Conservation (phyloP, 2,329 filamentous ascomycete genomes). For the Trichoderma arundinaceum region DNA sequence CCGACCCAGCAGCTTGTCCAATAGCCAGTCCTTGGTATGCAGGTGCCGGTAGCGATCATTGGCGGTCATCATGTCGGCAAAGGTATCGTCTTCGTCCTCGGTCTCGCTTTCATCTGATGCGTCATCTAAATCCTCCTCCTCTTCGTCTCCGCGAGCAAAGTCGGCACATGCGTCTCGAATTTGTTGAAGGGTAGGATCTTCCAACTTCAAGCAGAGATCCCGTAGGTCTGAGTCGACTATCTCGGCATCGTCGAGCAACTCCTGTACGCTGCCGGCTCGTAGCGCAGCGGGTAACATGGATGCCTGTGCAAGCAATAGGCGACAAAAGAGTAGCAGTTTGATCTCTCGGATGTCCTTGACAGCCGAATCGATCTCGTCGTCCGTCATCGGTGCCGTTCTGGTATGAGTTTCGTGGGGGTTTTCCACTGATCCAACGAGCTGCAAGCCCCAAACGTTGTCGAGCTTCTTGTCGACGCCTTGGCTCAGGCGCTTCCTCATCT, state of each 20-base stretch:
- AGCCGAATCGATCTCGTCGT: conserved; percentile 37
- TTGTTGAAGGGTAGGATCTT: conserved; percentile 38
- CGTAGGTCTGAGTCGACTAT: conserved; percentile 39
- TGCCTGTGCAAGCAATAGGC: conserved; percentile 39
- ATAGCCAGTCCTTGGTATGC: conserved; percentile 37
- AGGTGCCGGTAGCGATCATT: conserved; percentile 35
- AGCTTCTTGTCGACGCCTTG: conserved; percentile 40
- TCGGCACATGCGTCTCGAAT: conserved; percentile 43
- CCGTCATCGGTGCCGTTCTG: conserved; percentile 38
- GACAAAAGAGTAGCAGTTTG: conserved; percentile 40
- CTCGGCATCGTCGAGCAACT: conserved; percentile 39
- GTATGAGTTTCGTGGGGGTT: conserved; percentile 38
- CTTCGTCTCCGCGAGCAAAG: conserved; percentile 38
- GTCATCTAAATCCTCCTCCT: conserved; percentile 30
- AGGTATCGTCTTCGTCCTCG: conserved; percentile 17
- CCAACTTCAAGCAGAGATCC: conserved; percentile 40
- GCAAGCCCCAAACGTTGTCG: conserved; percentile 33
- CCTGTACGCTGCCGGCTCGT: conserved; percentile 36
- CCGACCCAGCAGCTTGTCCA: conserved; percentile 27
- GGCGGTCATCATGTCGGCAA: conserved; percentile 34
- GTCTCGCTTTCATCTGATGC: conserved; percentile 30
- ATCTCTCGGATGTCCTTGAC: conserved; percentile 39
- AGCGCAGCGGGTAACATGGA: conserved; percentile 39
- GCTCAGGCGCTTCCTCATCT: conserved; percentile 39
- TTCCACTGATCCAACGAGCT: conserved; percentile 38